phyloP scores from a whole-genome alignment of 768 basidiomycete genomes.

The Auricularia sp. region DNA sequence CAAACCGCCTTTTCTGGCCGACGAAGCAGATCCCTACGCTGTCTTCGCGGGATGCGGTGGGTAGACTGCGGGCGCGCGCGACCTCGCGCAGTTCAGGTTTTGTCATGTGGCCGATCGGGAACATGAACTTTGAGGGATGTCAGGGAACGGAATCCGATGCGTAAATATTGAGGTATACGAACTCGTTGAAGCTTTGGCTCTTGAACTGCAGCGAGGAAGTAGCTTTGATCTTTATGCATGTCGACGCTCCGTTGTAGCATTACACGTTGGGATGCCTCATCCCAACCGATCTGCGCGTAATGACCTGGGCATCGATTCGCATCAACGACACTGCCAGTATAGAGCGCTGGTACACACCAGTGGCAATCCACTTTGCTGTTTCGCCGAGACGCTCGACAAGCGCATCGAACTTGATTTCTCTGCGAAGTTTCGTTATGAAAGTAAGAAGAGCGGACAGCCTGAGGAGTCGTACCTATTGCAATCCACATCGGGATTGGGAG shows the following conservation, averaged over 20 bases:
- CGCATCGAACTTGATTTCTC: slow-evolving; percentile 88
- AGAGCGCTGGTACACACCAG: slow-evolving; percentile 38
- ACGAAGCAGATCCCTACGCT: slow-evolving; percentile 96
- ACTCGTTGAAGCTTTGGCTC: slow-evolving; percentile 52
- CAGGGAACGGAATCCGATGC: neutral
- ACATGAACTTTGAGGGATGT: slow-evolving; percentile 36
- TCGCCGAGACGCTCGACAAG: slow-evolving; percentile 50
- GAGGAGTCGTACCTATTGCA: slow-evolving; percentile 63
- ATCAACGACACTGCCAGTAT: neutral
- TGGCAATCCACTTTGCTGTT: slow-evolving; percentile 57
- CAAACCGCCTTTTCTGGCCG: slow-evolving; percentile 66
- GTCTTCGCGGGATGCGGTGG: slow-evolving; percentile 68
- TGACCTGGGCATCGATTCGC: slow-evolving; percentile 46
- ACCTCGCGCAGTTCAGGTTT: slow-evolving; percentile 69
- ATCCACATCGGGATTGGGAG: slow-evolving; percentile 89
- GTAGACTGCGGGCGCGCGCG: slow-evolving; percentile 50
- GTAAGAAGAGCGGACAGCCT: neutral
- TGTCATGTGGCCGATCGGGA: slow-evolving; percentile 58
- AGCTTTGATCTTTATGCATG: slow-evolving; percentile 77
- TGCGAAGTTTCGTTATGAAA: slow-evolving; percentile 18
- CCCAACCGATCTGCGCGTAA: slow-evolving; percentile 67
- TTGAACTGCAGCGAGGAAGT: slow-evolving; percentile 74
- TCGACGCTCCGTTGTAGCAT: slow-evolving; percentile 41
- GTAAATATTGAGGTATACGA: slow-evolving; percentile 2
- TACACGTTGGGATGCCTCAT: slow-evolving; percentile 15